These are phyloP conservation scores for Xeromyces bisporus DNA, from an alignment of 495 filamentous ascomycete species.

Conservation along the genomic window DNA sequence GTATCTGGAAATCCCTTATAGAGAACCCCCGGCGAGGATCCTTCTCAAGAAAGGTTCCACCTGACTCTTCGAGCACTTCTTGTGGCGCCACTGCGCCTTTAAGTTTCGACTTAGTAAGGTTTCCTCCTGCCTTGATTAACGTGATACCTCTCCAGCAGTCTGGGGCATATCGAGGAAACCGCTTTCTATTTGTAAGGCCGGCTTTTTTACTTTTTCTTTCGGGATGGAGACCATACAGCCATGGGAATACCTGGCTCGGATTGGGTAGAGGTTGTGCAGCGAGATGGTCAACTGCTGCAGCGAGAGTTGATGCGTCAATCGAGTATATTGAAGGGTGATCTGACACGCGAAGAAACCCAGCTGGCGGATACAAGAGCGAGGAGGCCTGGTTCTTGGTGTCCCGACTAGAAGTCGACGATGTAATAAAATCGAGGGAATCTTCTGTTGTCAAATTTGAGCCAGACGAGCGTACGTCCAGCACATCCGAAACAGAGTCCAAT, in stretches of 20 bases:
- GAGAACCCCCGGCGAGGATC: slow-evolving; percentile 77
- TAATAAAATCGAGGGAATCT: slow-evolving; percentile 35
- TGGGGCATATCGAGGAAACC: slow-evolving; percentile 54
- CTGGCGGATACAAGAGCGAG: slow-evolving; percentile 62
- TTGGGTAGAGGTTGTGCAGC: slow-evolving; percentile 69
- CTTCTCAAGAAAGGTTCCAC: slow-evolving; percentile 32
- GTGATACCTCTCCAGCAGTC: slow-evolving; percentile 67
- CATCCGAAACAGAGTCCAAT: slow-evolving; percentile 57
- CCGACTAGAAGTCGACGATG: slow-evolving; percentile 36
- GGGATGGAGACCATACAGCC: slow-evolving; percentile 89
- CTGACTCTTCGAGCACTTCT: slow-evolving; percentile 46
- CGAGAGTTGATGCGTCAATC: slow-evolving; percentile 50
- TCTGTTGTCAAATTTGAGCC: slow-evolving; percentile 43
- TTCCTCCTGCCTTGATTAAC: slow-evolving; percentile 74
- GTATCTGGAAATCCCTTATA: slow-evolving; percentile 91
- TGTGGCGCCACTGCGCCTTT: slow-evolving; percentile 71
- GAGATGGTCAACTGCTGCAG: slow-evolving; percentile 53
- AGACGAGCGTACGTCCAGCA: slow-evolving; percentile 69
- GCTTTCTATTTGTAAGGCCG: slow-evolving; percentile 70
- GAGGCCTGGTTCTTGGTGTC: slow-evolving; percentile 29
- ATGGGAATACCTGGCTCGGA: slow-evolving; percentile 76
- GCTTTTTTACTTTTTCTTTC: slow-evolving; percentile 74
- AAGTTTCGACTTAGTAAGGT: slow-evolving; percentile 54
- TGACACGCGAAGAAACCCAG: slow-evolving; percentile 39
- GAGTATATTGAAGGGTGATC: slow-evolving; percentile 49